A percentile compares a stretch with the other conserved stretches of the same genome.
Evolutionary conservation across 768 basidiomycete genomes (phyloP).

Genomic region (Lactarius sanguifluus): DNA sequence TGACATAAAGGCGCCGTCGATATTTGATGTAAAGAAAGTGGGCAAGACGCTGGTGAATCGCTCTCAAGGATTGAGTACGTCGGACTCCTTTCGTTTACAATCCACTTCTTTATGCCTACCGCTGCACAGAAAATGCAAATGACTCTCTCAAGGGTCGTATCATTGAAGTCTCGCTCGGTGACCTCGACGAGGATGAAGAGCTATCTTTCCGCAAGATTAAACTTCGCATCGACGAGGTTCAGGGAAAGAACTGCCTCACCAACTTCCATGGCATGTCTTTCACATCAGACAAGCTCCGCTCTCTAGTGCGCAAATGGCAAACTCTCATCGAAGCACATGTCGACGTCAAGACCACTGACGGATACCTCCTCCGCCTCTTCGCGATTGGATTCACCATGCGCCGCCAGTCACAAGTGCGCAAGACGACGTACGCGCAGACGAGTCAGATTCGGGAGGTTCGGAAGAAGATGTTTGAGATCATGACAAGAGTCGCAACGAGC

Average conservation of each 20-base stretch:
- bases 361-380: constrained; percentile 98
- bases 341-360: constrained; percentile 98
- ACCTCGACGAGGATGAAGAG: constrained; percentile 99
- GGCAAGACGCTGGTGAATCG: constrained; percentile 99
- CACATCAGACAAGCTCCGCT: constrained; percentile 99
- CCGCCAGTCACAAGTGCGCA: constrained; percentile 92
- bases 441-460: constrained; percentile 95
- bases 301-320: constrained; percentile 99
- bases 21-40: constrained; percentile 94
- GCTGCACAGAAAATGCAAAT: constrained; percentile 87
- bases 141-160: constrained; percentile 98
- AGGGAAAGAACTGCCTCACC: constrained; percentile 99
- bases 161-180: constrained; percentile 92
- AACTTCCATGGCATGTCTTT: constrained; percentile 99
- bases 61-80: constrained; percentile 96
- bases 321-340: constrained; percentile 98
- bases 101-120: constrained; percentile 25
- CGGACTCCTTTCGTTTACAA: not conserved
- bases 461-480: constrained; percentile 99
- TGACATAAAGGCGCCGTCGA: constrained; percentile 97
- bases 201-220: constrained; percentile 99
- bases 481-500: constrained; percentile 91
- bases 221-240: constrained; percentile 92
- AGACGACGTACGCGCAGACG: constrained; percentile 98
- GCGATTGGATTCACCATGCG: constrained; percentile 99